A percentile compares a stretch with the other conserved stretches of the same genome.
phyloP scores from a whole-genome alignment of 116 monocot species.

The Zostera marina region DNA sequence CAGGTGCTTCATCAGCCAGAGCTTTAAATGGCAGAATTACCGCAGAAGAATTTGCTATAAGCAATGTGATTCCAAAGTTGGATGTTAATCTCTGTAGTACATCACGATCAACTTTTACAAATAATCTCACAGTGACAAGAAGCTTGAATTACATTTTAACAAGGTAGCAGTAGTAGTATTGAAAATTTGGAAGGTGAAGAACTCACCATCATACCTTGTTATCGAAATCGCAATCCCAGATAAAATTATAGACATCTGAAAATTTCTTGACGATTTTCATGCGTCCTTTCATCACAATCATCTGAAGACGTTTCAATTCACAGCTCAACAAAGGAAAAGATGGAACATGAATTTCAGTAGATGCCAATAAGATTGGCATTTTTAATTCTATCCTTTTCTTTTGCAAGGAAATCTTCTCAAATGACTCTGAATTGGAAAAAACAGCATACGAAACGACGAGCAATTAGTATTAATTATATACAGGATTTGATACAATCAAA shows the following conservation, averaged over 20 bases:
- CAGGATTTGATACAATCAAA: too few relatives aligned
- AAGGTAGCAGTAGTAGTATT: too few relatives aligned
- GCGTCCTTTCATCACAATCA: constrained; percentile 1
- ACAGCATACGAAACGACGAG: background rate
- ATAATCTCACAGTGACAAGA: too few relatives aligned
- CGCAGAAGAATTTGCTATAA: constrained; percentile 24
- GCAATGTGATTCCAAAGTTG: constrained; percentile 19
- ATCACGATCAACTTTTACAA: too few relatives aligned
- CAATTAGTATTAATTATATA: background rate
- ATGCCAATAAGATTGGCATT: background rate
- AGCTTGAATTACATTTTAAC: background rate
- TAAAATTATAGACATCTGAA: background rate
- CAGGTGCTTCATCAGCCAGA: constrained; percentile 67
- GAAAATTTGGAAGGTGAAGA: background rate
- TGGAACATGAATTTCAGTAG: constrained; percentile 2
- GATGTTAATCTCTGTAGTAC: constrained; percentile 5
- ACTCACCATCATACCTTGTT: constrained; percentile 46
- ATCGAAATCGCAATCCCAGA: constrained; percentile 13
- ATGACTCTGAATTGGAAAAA: background rate
- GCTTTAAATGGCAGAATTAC: constrained; percentile 38
- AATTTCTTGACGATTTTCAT: background rate
- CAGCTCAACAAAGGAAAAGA: constrained; percentile 2
- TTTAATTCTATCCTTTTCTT: constrained; percentile 1
- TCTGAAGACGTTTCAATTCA: constrained; percentile 3
- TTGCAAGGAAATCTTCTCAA: background rate